These are phyloP conservation scores for Linum lewisii DNA, from an alignment of 345 rosid species.

Conservation along the genomic window DNA sequence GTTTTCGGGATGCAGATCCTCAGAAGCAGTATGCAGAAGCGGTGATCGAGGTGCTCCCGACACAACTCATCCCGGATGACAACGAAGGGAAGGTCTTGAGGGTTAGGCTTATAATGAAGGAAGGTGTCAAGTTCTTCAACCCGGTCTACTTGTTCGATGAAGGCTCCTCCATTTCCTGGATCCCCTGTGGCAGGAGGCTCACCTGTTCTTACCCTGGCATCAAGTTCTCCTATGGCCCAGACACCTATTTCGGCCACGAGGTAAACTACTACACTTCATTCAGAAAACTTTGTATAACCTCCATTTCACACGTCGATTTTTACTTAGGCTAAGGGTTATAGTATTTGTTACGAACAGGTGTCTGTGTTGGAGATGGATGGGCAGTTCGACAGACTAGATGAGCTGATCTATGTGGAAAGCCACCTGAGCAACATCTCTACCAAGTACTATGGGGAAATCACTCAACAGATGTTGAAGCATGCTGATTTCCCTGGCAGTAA, in stretches of 20 bases:
- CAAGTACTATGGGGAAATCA: slow-evolving; percentile 88
- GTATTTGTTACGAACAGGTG: slow-evolving; percentile 35
- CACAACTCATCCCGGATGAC: slow-evolving; percentile 78
- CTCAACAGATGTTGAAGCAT: slow-evolving; percentile 95
- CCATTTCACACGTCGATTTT: too few species aligned
- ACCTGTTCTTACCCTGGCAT: slow-evolving; percentile 97
- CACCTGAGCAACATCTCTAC: slow-evolving; percentile 90
- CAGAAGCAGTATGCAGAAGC: slow-evolving; percentile 95
- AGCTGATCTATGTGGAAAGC: slow-evolving; percentile 88
- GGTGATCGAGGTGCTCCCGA: slow-evolving; percentile 87
- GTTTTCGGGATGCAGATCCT: slow-evolving; percentile 45
- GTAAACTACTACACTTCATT: slow-evolving; percentile 19
- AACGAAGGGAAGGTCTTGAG: slow-evolving; percentile 87
- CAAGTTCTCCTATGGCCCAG: slow-evolving; percentile 77
- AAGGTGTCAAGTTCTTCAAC: slow-evolving; percentile 76
- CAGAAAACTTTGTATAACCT: too few species aligned
- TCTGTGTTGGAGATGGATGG: slow-evolving; percentile 97
- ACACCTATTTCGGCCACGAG: slow-evolving; percentile 74
- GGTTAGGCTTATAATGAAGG: slow-evolving; percentile 91
- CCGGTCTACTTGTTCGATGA: slow-evolving; percentile 92
- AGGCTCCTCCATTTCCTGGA: slow-evolving; percentile 87
- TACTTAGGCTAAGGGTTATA: too few species aligned
- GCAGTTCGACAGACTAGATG: slow-evolving; percentile 88
- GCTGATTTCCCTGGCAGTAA: slow-evolving; percentile 93
- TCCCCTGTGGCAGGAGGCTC: slow-evolving; percentile 95